Conservation (phyloP, 768 basidiomycete species). For the Lactifluus piperatus region DNA sequence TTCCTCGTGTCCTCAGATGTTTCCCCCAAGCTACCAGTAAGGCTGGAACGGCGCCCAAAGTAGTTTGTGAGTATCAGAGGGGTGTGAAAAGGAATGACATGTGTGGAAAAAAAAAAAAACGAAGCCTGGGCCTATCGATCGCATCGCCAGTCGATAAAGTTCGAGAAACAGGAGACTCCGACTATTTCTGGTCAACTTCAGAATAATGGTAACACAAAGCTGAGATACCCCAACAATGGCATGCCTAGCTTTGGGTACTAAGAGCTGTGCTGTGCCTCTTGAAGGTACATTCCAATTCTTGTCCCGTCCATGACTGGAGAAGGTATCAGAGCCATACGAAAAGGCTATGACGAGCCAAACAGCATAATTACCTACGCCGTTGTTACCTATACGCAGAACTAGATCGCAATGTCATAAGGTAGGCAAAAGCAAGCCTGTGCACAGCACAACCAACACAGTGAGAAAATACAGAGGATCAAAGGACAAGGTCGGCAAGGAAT, state of each 20-base stretch:
- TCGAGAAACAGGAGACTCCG: constrained; percentile 9
- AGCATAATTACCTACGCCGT: background rate
- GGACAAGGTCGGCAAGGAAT: constrained; percentile 6
- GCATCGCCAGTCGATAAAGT: constrained; percentile 1
- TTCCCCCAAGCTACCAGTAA: background rate
- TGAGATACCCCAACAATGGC: background rate
- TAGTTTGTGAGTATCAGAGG: background rate
- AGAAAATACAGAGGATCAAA: background rate
- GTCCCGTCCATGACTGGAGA: background rate
- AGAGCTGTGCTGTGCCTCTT: background rate
- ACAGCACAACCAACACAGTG: background rate
- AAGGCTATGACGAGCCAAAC: background rate
- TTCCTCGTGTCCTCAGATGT: background rate
- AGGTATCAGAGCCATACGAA: background rate
- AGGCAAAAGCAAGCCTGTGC: background rate
- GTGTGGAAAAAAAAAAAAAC: background rate
- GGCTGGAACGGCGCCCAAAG: background rate
- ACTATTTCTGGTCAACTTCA: background rate
- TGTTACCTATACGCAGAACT: background rate
- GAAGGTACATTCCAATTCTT: background rate
- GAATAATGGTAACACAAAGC: background rate
- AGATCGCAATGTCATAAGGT: background rate
- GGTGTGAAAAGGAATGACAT: background rate
- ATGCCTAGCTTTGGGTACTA: background rate
- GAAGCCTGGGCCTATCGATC: background rate